A percentile compares a stretch with the other conserved stretches of the same genome.
Conservation (phyloP, 208 protist genomes). For the Crithidia mellificae region DNA sequence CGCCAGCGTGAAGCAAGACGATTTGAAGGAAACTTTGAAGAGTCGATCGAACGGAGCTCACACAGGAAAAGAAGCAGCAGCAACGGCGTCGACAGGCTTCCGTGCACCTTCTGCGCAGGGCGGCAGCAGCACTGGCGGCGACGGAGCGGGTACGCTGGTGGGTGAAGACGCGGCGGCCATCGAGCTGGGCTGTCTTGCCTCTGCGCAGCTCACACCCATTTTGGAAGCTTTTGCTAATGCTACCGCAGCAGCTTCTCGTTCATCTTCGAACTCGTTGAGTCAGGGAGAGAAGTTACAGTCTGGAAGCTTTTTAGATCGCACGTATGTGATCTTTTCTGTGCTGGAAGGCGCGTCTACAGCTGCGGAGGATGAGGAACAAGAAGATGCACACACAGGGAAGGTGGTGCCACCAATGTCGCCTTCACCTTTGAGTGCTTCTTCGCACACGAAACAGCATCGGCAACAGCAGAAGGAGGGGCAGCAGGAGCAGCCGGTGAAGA, state of each 20-base stretch:
- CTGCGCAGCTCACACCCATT: conserved; percentile 15
- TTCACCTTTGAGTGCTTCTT: neutral
- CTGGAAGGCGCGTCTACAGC: conserved; percentile 23
- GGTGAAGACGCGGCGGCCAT: conserved; percentile 24
- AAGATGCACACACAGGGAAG: too few species aligned
- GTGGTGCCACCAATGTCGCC: too few species aligned
- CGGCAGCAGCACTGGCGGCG: neutral
- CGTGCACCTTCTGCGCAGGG: too few species aligned
- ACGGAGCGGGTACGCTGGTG: neutral
- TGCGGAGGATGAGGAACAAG: neutral
- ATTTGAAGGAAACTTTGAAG: too few species aligned
- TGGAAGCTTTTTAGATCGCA: too few species aligned
- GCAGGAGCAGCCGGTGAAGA: neutral
- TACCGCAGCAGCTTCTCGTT: too few species aligned
- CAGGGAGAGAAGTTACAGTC: too few species aligned
- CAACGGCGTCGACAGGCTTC: neutral
- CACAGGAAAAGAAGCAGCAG: neutral
- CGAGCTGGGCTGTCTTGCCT: conserved; percentile 12
- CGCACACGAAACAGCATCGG: too few species aligned
- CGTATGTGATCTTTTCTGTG: conserved; percentile 60
- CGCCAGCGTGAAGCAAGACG: too few species aligned
- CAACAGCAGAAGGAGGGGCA: neutral
- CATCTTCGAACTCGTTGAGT: too few species aligned
- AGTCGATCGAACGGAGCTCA: conserved; percentile 5
- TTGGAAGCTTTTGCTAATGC: conserved; percentile 21